Conservation (phyloP, 129 eudicot genomes). For the Flaveria ramosissima region DNA sequence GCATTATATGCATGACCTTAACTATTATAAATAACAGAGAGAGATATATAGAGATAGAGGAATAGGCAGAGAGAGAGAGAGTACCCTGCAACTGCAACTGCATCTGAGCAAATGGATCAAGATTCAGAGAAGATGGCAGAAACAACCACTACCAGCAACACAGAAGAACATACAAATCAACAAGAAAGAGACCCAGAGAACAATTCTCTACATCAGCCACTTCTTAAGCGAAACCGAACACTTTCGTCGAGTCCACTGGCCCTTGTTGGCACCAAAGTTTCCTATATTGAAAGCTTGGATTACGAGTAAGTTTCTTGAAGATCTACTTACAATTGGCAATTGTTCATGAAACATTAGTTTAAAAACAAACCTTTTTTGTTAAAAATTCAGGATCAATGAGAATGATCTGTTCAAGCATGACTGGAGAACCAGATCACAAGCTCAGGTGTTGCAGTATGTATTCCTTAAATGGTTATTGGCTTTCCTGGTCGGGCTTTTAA, state of each 20-base stretch:
- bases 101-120: constrained; percentile 49
- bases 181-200: constrained; percentile 64
- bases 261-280: constrained; percentile 90
- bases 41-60: constrained; percentile 8
- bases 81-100: constrained; percentile 26
- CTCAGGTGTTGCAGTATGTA: constrained; percentile 80
- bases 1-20: constrained; percentile 20
- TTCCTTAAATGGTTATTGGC: constrained; percentile 85
- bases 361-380: neutral
- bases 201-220: constrained; percentile 64
- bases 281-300: constrained; percentile 88
- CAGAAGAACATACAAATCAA: constrained; percentile 40
- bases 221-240: constrained; percentile 68
- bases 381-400: constrained; percentile 75
- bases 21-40: constrained; percentile 9
- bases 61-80: constrained; percentile 10
- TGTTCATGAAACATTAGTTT: neutral
- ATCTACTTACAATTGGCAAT: neutral
- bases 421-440: constrained; percentile 94
- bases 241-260: constrained; percentile 86
- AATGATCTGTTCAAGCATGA: constrained; percentile 97
- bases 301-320: constrained; percentile 63
- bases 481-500: constrained; percentile 83
- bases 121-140: constrained; percentile 36
- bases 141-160: constrained; percentile 12